phyloP scores from a whole-genome alignment of 2,329 filamentous ascomycete species.

The Fusarium temperatum region DNA sequence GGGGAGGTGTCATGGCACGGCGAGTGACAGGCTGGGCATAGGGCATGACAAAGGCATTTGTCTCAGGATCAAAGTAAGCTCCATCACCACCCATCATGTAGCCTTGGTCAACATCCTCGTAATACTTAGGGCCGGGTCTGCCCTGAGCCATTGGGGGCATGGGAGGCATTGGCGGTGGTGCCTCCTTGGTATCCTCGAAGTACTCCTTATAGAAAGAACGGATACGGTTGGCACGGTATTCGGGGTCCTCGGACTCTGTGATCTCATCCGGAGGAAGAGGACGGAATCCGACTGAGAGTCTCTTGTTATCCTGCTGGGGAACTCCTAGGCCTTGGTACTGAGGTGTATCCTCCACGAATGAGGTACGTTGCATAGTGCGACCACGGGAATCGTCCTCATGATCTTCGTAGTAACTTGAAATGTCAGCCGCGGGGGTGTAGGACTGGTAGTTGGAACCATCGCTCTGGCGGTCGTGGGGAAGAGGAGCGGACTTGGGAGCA shows the following conservation, averaged over 20 bases:
- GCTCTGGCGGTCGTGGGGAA: slow-evolving; percentile 26
- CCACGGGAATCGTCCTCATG: slow-evolving; percentile 47
- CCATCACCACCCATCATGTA: slow-evolving; percentile 74
- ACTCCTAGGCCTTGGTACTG: slow-evolving; percentile 57
- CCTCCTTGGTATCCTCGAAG: slow-evolving; percentile 82
- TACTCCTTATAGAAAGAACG: slow-evolving; percentile 99
- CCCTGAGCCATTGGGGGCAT: slow-evolving; percentile 42
- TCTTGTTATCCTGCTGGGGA: slow-evolving; percentile 63
- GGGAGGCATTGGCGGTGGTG: slow-evolving; percentile 54
- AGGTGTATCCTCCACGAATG: slow-evolving; percentile 40
- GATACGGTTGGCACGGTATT: slow-evolving; percentile 94
- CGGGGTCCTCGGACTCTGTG: slow-evolving; percentile 83
- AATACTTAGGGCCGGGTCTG: slow-evolving; percentile 59
- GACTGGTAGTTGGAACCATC: slow-evolving; percentile 36
- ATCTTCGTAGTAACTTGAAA: slow-evolving; percentile 48
- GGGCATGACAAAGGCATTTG: slow-evolving; percentile 78
- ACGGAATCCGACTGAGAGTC: slow-evolving; percentile 77
- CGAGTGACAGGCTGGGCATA: slow-evolving; percentile 87
- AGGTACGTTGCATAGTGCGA: slow-evolving; percentile 47
- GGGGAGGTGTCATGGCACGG: slow-evolving; percentile 95
- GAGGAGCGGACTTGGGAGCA: slow-evolving; percentile 34
- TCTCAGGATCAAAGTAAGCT: slow-evolving; percentile 71
- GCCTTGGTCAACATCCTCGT: slow-evolving; percentile 78
- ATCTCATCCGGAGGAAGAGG: slow-evolving; percentile 89
- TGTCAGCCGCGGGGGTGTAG: slow-evolving; percentile 42